Percentiles rank a stretch among this genome's conserved stretches.
These are phyloP conservation scores for Phialophora chinensis DNA, from an alignment of 2,329 filamentous ascomycete genomes.

Conservation along the genomic window DNA sequence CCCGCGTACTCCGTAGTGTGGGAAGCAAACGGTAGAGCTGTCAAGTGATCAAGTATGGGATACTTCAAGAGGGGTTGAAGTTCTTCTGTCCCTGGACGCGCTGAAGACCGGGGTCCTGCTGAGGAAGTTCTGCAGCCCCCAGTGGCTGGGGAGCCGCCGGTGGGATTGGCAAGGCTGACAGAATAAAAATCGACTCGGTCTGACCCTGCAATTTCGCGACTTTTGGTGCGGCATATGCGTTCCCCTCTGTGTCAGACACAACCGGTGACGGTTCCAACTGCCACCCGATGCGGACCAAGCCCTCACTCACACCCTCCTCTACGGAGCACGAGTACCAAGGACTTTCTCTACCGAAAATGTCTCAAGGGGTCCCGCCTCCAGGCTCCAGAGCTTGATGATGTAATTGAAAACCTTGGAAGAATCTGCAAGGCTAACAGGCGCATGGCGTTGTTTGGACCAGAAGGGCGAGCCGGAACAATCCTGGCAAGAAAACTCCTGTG, in stretches of 20 bases:
- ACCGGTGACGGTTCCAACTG: background rate
- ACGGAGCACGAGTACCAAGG: background rate
- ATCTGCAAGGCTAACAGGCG: conserved; percentile 11
- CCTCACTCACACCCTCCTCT: background rate
- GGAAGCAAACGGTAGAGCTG: background rate
- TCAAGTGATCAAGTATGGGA: background rate
- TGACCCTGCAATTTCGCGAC: background rate
- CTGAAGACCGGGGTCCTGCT: conserved; percentile 5
- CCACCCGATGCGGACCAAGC: background rate
- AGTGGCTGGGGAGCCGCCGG: background rate
- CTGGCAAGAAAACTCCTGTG: background rate
- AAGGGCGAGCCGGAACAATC: background rate
- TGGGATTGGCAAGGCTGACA: conserved; percentile 5
- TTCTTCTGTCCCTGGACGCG: conserved; percentile 4
- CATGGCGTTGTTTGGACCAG: conserved; percentile 4
- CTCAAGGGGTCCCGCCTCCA: background rate
- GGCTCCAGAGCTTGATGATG: background rate
- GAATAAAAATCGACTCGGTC: background rate
- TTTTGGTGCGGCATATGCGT: background rate
- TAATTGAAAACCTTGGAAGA: background rate
- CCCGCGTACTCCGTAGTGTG: background rate
- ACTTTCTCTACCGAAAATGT: background rate
- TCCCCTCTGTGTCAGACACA: background rate
- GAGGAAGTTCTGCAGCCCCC: background rate
- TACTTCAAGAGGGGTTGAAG: background rate